These are phyloP conservation scores for Aspergillus sp. DNA, from an alignment of 2,329 filamentous ascomycete species.

Conservation along the genomic window DNA sequence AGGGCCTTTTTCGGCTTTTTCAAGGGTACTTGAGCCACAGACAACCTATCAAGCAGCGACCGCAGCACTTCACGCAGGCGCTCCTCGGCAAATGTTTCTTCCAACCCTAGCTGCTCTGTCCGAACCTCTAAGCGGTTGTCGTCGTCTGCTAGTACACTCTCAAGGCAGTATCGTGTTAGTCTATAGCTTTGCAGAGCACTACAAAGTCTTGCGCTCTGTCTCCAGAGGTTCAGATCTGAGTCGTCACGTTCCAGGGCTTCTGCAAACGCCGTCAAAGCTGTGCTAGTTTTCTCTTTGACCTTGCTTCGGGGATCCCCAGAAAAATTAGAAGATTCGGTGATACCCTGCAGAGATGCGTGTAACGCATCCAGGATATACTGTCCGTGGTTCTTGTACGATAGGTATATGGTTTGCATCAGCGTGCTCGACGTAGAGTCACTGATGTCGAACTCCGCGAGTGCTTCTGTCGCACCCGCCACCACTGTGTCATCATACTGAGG, in stretches of 20 bases:
- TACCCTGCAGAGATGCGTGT: constrained; percentile 51
- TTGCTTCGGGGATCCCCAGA: constrained; percentile 20
- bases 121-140: constrained; percentile 58
- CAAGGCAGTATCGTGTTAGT: constrained; percentile 62
- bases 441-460: constrained; percentile 57
- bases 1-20: constrained; percentile 55
- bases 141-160: constrained; percentile 64
- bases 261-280: constrained; percentile 57
- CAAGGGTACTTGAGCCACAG: constrained; percentile 54
- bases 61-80: constrained; percentile 53
- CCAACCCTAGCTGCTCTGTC: constrained; percentile 59
- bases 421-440: constrained; percentile 77
- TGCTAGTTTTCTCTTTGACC: constrained; percentile 40
- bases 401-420: constrained; percentile 83
- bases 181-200: constrained; percentile 60
- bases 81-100: constrained; percentile 57
- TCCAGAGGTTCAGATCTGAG: constrained; percentile 65
- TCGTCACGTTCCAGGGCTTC: constrained; percentile 67
- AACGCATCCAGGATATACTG: constrained; percentile 83
- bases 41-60: constrained; percentile 58
- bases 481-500: constrained; percentile 42
- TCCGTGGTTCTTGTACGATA: constrained; percentile 93
- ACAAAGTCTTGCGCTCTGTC: constrained; percentile 60
- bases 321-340: constrained; percentile 19
- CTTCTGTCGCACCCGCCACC: constrained; percentile 25